Base-by-base conservation (phyloP, 1,284 basidiomycete species). In the Puccinia polysora region DNA sequence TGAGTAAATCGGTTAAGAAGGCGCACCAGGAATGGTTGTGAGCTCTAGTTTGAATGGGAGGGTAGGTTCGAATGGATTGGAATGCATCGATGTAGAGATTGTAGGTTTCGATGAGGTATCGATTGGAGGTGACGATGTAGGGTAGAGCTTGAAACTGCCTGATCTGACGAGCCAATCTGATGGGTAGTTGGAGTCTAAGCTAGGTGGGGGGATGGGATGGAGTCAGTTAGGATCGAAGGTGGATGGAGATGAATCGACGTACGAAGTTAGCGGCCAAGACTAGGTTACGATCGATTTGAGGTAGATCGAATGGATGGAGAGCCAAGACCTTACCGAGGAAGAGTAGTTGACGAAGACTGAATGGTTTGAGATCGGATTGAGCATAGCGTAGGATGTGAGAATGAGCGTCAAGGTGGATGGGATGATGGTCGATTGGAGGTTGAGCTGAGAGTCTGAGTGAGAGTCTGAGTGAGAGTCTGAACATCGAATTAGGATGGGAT, bases 91-190 rank as follows among this genome's bases (percentile, higher is more conserved):
- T 79, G 75, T 82, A 82, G 23, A 80, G 77, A 32, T 91, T 87
- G 76, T 94, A 94, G 40, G 95, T 90, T 75, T 85, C 86, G 28
- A 88, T 87, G 5, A 95, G 85, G 0, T 88, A 86, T 77, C 91
- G 89, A 75, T 93, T 89, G 3, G 89, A 90, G 65, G 93, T 91
- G 8, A 92, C 91, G 30, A 90, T 86, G 78, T 89, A 94, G 0
- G 92, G 91, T 47, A 95, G 82, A 1, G 86, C 82, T 81, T 95
- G 91, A 76, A 95, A 83, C 77, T 95, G 91, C 73, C 90, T 85
- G 74, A 95, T 82, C 52, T 92, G 85, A 79, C 94, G 91, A 2
- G 91, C 89, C 78, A 95, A 89, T 56, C 91, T 86, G 15, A 92
- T 86, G 14, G 92, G 90, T 7, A 95, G 81, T 78, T 95, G 92